Conservation (phyloP, 495 filamentous ascomycete species). For the Aspergillus nanangensis region DNA sequence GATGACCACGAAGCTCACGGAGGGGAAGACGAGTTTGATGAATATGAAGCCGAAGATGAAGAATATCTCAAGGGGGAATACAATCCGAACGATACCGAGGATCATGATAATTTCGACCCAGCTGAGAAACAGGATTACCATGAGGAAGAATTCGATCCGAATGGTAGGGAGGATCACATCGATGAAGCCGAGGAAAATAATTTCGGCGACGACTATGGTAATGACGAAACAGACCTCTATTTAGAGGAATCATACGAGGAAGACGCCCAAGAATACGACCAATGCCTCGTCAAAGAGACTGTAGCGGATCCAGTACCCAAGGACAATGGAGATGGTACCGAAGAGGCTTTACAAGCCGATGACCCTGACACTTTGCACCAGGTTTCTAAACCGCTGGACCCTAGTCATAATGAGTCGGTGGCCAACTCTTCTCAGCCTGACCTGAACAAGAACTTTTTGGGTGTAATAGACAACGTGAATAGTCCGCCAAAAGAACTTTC, state of each 20-base stretch:
- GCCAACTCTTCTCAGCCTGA: conserved; percentile 22
- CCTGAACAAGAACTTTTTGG: too few species aligned
- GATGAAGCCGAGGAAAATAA: neutral
- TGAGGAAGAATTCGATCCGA: too few species aligned
- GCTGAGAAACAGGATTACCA: conserved; percentile 12
- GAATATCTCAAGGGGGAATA: conserved; percentile 16
- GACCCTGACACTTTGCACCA: conserved; percentile 11
- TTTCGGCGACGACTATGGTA: neutral
- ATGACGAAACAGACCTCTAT: neutral
- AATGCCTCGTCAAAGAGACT: neutral
- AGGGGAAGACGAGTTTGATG: neutral
- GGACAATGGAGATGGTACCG: conserved; percentile 5
- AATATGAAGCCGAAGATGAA: conserved; percentile 5
- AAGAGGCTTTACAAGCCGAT: conserved; percentile 14
- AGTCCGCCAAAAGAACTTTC: too few species aligned
- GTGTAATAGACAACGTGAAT: too few species aligned
- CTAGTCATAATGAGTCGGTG: conserved; percentile 22
- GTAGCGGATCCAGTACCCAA: neutral
- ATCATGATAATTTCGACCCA: too few species aligned
- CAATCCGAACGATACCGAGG: neutral
- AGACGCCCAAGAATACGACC: neutral
- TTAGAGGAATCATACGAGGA: neutral
- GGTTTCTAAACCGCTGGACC: conserved; percentile 12
- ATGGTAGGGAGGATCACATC: too few species aligned
- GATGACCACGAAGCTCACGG: conserved; percentile 11